Conservation (phyloP, 2,329 filamentous ascomycete species). For the Conoideocrella luteorostrata region DNA sequence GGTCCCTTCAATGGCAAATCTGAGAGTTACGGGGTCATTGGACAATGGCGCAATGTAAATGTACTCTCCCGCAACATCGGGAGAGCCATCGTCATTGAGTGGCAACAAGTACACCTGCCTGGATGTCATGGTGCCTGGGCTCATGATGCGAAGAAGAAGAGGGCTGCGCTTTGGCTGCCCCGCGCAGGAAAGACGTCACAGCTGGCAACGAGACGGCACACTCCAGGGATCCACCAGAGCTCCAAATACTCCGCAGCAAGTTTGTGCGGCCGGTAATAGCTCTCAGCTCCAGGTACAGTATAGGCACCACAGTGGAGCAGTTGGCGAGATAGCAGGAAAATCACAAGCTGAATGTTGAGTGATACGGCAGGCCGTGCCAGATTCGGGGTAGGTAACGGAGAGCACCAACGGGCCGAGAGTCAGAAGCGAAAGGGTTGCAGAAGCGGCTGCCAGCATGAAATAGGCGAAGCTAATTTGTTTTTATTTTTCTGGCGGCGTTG, state of each 20-base stretch:
- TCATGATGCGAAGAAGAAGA: conserved; percentile 39
- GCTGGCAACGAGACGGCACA: not conserved
- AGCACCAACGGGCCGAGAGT: not conserved
- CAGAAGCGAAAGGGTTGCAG: not conserved
- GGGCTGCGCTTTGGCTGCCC: conserved; percentile 13
- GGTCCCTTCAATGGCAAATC: conserved; percentile 88
- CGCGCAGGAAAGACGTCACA: conserved; percentile 9
- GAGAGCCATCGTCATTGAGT: conserved; percentile 87
- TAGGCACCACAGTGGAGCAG: not conserved
- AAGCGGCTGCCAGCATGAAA: conserved; percentile 1
- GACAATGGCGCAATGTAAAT: conserved; percentile 79
- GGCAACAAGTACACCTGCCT: conserved; percentile 80
- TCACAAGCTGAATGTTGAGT: not conserved
- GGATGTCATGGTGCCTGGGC: conserved; percentile 55
- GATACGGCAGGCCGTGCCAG: not conserved
- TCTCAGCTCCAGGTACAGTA: conserved; percentile 2
- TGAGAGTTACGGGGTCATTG: conserved; percentile 67
- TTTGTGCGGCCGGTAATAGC: too few species aligned
- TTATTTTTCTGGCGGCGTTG: not conserved
- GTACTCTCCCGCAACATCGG: conserved; percentile 82
- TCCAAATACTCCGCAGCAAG: too few species aligned
- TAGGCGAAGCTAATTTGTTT: not conserved
- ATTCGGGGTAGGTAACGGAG: not conserved
- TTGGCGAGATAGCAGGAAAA: not conserved
- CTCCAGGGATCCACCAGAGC: conserved; percentile 7